phyloP scores from a whole-genome alignment of 345 rosid species.

The Citrus sp. region DNA sequence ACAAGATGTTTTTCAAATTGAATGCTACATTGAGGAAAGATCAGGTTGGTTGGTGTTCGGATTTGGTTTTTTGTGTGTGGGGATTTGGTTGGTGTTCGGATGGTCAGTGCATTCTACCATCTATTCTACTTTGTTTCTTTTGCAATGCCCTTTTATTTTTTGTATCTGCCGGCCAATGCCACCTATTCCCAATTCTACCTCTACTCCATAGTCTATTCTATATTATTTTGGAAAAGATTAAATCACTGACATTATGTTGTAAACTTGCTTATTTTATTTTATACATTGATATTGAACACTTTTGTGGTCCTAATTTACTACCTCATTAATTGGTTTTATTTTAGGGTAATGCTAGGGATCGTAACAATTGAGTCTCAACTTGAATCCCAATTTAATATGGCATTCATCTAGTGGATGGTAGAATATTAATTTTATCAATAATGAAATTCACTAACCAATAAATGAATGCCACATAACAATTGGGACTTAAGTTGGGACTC shows the following conservation, averaged over 20 bases:
- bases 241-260: too few species aligned
- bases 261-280: not conserved
- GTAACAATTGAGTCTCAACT: too few species aligned
- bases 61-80: not conserved
- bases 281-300: not conserved
- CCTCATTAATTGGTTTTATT: not conserved
- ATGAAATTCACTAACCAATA: too few species aligned
- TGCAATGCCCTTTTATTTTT: not conserved
- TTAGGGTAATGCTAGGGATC: too few species aligned
- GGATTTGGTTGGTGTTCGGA: not conserved
- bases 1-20: slow-evolving; percentile 1
- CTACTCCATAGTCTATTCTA: not conserved
- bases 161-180: not conserved
- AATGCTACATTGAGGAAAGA: not conserved
- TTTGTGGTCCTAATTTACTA: not conserved
- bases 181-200: not conserved
- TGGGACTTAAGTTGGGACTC: too few species aligned
- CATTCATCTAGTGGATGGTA: too few species aligned
- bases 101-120: not conserved
- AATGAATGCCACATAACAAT: too few species aligned
- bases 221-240: not conserved
- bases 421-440: too few species aligned
- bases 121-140: not conserved
- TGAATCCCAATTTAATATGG: too few species aligned
- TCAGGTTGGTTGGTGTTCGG: not conserved